Conservation (phyloP, 495 filamentous ascomycete species). For the Aspergillus avenaceus region DNA sequence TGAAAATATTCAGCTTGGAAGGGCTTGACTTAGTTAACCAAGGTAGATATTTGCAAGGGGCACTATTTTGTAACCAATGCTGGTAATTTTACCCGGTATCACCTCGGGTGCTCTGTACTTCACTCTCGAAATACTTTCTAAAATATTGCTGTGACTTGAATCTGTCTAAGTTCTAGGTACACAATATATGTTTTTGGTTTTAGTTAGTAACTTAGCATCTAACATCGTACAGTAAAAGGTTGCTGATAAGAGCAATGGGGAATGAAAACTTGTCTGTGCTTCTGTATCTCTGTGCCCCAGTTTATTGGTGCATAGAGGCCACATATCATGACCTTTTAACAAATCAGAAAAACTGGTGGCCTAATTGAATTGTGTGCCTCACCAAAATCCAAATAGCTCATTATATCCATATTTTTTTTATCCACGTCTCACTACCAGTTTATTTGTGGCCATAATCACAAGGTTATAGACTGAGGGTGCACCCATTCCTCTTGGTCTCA, state of each 20-base stretch:
- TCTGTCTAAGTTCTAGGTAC: no score
- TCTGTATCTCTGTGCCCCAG: neutral
- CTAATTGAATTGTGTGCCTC: constrained; percentile 9
- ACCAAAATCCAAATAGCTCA: neutral
- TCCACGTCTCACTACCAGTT: no score
- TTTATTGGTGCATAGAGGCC: neutral
- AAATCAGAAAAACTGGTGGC: neutral
- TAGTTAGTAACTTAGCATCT: no score
- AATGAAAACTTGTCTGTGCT: neutral
- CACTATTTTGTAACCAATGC: neutral
- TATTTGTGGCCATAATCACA: neutral
- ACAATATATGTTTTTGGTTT: no score
- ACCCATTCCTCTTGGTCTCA: neutral
- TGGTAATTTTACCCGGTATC: neutral
- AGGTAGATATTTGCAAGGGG: neutral
- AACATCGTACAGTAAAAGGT: no score
- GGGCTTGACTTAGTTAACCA: constrained; percentile 1
- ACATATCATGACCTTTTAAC: neutral
- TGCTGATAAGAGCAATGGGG: neutral
- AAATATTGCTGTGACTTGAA: no score
- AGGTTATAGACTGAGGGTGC: neutral
- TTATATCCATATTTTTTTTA: no score
- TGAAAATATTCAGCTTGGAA: constrained; percentile 13
- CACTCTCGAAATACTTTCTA: no score
- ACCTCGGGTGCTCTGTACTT: neutral